Percentiles rank a stretch among this genome's conserved stretches.
phyloP scores from a whole-genome alignment of 768 basidiomycete genomes.

The Hypsizygus marmoreus region DNA sequence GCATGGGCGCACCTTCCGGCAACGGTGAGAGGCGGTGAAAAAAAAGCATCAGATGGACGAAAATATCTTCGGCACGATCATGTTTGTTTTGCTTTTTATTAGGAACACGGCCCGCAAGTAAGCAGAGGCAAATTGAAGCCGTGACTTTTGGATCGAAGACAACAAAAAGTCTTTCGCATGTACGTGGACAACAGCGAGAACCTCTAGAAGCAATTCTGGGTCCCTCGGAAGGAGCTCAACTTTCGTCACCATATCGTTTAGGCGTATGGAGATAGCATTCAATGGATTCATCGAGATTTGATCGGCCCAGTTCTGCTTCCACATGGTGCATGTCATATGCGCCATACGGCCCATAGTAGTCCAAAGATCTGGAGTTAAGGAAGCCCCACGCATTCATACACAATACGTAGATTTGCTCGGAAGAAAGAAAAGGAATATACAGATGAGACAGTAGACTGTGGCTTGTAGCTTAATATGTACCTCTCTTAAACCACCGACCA shows the following conservation, averaged over 20 bases:
- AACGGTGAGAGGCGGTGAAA: no score
- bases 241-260: background rate
- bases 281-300: background rate
- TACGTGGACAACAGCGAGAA: no score
- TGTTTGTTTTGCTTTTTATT: no score
- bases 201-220: background rate
- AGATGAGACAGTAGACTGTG: background rate
- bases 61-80: no score
- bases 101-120: no score
- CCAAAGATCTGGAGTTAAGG: background rate
- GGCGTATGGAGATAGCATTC: background rate
- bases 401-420: background rate
- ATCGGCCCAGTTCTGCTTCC: background rate
- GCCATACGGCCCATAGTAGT: conserved; percentile 1
- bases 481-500: conserved; percentile 5
- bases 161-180: no score
- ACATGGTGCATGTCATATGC: background rate
- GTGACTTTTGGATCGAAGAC: no score
- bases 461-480: conserved; percentile 8
- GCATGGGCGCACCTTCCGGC: no score
- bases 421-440: background rate
- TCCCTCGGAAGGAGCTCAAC: background rate
- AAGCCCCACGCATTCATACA: no score
- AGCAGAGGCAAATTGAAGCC: no score
- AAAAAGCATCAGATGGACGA: no score